Percentiles rank a stretch among this genome's conserved stretches.
Evolutionary conservation across 805 yeast genomes (phyloP).

Genomic region (Metschnikowia bowlesiae): DNA sequence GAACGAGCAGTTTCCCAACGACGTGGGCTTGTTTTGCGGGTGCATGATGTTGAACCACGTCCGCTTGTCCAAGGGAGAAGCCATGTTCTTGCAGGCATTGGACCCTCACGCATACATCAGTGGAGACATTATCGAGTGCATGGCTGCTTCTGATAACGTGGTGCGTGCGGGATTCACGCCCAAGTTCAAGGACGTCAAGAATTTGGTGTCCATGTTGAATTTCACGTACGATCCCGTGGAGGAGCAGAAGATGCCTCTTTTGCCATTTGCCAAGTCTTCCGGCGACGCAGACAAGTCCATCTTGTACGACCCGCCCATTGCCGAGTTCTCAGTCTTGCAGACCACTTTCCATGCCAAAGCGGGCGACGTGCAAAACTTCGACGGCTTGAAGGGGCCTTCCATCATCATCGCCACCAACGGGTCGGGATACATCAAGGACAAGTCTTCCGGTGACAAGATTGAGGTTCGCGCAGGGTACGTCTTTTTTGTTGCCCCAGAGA

Average conservation of each 20-base stretch:
- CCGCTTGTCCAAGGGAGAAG: conserved; percentile 79
- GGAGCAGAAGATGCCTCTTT: conserved; percentile 84
- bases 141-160: conserved; percentile 99
- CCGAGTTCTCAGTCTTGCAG: conserved; percentile 91
- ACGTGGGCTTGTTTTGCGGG: conserved; percentile 94
- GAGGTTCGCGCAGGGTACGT: conserved; percentile 70
- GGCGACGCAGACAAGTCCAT: conserved; percentile 61
- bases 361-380: conserved; percentile 51
- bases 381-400: conserved; percentile 79
- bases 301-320: conserved; percentile 93
- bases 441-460: conserved; percentile 28
- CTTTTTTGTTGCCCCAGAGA: conserved; percentile 78
- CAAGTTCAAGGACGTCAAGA: conserved; percentile 91
- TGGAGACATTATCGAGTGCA: conserved; percentile 98
- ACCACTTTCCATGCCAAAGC: conserved; percentile 51
- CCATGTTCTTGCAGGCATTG: conserved; percentile 92
- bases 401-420: conserved; percentile 83
- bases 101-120: conserved; percentile 97
- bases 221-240: conserved; percentile 85
- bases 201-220: conserved; percentile 85
- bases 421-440: conserved; percentile 51
- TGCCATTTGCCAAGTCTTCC: conserved; percentile 50
- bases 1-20: conserved; percentile 86
- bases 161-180: conserved; percentile 99
- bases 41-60: conserved; percentile 90